Percentiles rank a stretch among this genome's conserved stretches.
phyloP scores from a whole-genome alignment of 2,329 filamentous ascomycete species.

The Aspergillus terreus region DNA sequence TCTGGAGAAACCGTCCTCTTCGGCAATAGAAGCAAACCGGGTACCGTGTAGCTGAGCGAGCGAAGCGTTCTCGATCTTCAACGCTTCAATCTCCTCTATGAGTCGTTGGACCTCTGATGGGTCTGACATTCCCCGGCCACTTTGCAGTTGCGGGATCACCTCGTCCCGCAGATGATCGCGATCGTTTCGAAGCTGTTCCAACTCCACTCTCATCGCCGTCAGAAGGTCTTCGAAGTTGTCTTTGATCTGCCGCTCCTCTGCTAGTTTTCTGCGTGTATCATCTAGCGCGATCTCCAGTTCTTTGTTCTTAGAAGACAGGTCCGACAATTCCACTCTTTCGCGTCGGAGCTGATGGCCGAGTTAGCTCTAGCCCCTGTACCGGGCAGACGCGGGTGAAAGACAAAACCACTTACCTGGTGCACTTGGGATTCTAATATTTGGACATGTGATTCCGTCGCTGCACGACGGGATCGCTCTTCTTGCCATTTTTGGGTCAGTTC shows the following conservation, averaged over 20 bases:
- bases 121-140: constrained; percentile 48
- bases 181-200: constrained; percentile 79
- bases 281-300: constrained; percentile 79
- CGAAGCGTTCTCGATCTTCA: constrained; percentile 51
- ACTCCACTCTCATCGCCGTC: constrained; percentile 74
- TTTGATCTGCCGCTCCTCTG: constrained; percentile 82
- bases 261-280: constrained; percentile 74
- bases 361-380: constrained; percentile 5
- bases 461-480: constrained; percentile 74
- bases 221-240: constrained; percentile 92
- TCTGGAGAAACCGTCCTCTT: constrained; percentile 49
- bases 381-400: background rate
- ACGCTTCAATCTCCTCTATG: constrained; percentile 75
- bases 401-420: constrained; percentile 51
- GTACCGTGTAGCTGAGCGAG: constrained; percentile 46
- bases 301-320: constrained; percentile 57
- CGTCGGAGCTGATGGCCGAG: constrained; percentile 34
- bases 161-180: constrained; percentile 81
- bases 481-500: constrained; percentile 83
- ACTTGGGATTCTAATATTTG: constrained; percentile 76
- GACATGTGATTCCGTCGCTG: constrained; percentile 77
- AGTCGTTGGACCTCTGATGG: constrained; percentile 62
- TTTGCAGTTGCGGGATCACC: constrained; percentile 72
- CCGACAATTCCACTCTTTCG: constrained; percentile 52
- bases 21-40: constrained; percentile 59